Evolutionary conservation across 768 basidiomycete genomes (phyloP).

Genomic region (Podaxis sp.): DNA sequence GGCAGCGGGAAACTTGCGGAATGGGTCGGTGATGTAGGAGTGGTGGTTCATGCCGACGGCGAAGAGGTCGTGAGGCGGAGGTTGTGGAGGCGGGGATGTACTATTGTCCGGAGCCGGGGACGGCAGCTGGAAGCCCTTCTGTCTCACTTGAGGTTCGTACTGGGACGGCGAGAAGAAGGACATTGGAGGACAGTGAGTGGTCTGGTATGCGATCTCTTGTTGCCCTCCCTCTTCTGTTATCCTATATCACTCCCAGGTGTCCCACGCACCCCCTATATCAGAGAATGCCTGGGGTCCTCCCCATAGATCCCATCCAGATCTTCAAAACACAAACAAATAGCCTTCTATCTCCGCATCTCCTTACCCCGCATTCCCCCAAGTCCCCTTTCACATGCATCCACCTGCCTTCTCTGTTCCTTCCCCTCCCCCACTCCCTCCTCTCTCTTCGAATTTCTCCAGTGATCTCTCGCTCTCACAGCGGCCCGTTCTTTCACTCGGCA

Average conservation of each 20-base stretch:
- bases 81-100: conserved; percentile 24
- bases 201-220: not conserved
- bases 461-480: not conserved
- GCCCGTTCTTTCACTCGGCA: not conserved
- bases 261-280: conserved; percentile 14
- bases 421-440: not conserved
- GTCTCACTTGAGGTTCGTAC: conserved; percentile 62
- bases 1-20: conserved; percentile 49
- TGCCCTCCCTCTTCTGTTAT: not conserved
- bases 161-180: conserved; percentile 38
- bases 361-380: conserved; percentile 10
- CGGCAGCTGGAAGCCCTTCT: conserved; percentile 74
- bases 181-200: conserved; percentile 22
- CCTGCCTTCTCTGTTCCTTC: not conserved
- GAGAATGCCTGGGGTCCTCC: conserved; percentile 10
- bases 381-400: conserved; percentile 4
- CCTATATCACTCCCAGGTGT: not conserved
- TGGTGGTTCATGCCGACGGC: conserved; percentile 34
- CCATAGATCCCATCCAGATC: conserved; percentile 7
- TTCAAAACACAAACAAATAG: conserved; percentile 8
- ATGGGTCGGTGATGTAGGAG: conserved; percentile 52
- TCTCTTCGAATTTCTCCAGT: not conserved
- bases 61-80: conserved; percentile 38
- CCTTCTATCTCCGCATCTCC: conserved; percentile 10
- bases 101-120: conserved; percentile 35